Evolutionary conservation across 306 rosid species (phyloP).

Genomic region (Quercus parvula): DNA sequence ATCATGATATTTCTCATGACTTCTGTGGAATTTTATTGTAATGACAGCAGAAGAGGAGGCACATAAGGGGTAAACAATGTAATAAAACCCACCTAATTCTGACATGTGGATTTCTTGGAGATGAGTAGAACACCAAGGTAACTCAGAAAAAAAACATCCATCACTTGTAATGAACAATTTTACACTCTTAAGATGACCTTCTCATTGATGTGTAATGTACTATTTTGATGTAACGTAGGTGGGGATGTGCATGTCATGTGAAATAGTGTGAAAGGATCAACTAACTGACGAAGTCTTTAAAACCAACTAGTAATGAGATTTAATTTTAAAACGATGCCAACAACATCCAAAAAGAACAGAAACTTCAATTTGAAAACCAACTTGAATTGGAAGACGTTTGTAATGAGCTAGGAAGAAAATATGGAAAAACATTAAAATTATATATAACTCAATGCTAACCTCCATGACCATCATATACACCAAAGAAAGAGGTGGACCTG

Average conservation of each 20-base stretch:
- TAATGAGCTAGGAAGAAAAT: slow-evolving; percentile 1
- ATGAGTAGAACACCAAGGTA: too few species aligned
- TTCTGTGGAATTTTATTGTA: too few species aligned
- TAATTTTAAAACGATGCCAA: not conserved
- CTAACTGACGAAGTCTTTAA: not conserved
- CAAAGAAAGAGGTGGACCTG: slow-evolving; percentile 83
- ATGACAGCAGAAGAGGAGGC: too few species aligned
- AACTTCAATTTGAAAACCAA: not conserved
- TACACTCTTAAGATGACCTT: too few species aligned
- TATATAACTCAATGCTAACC: slow-evolving; percentile 40
- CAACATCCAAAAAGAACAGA: not conserved
- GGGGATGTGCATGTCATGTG: not conserved
- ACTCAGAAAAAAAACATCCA: too few species aligned
- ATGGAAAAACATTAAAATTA: not conserved
- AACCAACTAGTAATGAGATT: not conserved
- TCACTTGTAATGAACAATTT: too few species aligned
- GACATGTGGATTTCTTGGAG: too few species aligned
- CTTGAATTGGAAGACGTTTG: not conserved
- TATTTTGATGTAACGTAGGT: not conserved
- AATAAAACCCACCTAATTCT: too few species aligned
- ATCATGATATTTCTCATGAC: too few species aligned
- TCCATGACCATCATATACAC: slow-evolving; percentile 98
- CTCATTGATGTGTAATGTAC: too few species aligned
- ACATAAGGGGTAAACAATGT: too few species aligned
- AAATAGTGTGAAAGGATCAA: not conserved